phyloP scores from a whole-genome alignment of 2,329 filamentous ascomycete genomes.

The Parascedosporium putredinis region DNA sequence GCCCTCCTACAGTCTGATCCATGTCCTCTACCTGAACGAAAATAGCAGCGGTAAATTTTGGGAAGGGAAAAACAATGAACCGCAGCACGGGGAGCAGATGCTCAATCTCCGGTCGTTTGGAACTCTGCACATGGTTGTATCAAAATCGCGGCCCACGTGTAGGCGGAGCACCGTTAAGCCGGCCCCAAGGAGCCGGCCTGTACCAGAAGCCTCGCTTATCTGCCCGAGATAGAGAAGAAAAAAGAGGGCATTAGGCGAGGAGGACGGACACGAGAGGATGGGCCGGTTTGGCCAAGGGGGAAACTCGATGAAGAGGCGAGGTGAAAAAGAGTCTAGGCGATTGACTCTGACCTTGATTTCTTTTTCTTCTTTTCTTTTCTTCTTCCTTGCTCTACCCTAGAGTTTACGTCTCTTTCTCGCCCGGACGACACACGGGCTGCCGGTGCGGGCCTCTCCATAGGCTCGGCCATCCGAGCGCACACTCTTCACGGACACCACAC shows the following conservation, averaged over 20 bases:
- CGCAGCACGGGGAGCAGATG: not conserved
- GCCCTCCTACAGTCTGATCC: not conserved
- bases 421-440: not conserved
- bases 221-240: too few relatives aligned
- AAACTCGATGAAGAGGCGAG: too few relatives aligned
- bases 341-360: not conserved
- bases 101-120: not conserved
- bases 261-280: not conserved
- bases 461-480: not conserved
- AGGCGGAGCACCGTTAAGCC: not conserved
- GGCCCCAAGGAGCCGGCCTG: not conserved
- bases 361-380: not conserved
- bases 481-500: not conserved
- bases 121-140: not conserved
- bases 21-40: not conserved
- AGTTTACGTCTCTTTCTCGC: too few relatives aligned
- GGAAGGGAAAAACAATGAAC: not conserved
- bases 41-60: not conserved
- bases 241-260: not conserved
- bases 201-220: not conserved
- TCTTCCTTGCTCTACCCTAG: too few relatives aligned
- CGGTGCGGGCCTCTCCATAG: not conserved
- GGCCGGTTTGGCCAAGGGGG: not conserved
- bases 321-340: too few relatives aligned
- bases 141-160: constrained; percentile 1